phyloP scores from a whole-genome alignment of 2,329 filamentous ascomycete species.

The Colletotrichum chrysophilum region DNA sequence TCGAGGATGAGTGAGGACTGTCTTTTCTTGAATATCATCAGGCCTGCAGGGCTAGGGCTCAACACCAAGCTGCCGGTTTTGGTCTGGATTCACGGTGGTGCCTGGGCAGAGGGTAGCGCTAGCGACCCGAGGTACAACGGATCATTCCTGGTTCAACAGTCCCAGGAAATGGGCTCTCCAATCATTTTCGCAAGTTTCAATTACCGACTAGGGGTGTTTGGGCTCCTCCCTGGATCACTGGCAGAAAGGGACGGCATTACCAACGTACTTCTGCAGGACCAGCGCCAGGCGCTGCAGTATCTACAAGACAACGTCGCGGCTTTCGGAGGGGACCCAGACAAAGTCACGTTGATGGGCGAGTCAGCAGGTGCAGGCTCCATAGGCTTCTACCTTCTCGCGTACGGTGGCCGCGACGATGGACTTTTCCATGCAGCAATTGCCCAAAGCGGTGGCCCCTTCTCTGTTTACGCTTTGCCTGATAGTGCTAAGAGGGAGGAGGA shows the following conservation, averaged over 20 bases:
- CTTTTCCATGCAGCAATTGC: slow-evolving; percentile 51
- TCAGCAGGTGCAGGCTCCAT: slow-evolving; percentile 58
- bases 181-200: slow-evolving; percentile 52
- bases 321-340: slow-evolving; percentile 57
- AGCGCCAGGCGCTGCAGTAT: slow-evolving; percentile 57
- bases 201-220: slow-evolving; percentile 49
- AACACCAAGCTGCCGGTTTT: slow-evolving; percentile 20
- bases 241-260: slow-evolving; percentile 43
- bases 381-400: slow-evolving; percentile 52
- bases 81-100: slow-evolving; percentile 40
- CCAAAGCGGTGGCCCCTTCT: neutral
- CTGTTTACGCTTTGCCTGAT: neutral
- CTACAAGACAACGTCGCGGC: slow-evolving; percentile 53
- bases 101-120: slow-evolving; percentile 42
- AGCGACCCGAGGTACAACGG: slow-evolving; percentile 61
- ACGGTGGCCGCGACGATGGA: slow-evolving; percentile 41
- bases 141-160: slow-evolving; percentile 58
- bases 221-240: slow-evolving; percentile 48
- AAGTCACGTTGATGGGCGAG: slow-evolving; percentile 60
- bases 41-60: slow-evolving; percentile 19
- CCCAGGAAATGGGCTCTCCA: slow-evolving; percentile 45
- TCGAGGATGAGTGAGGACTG: slow-evolving; percentile 25
- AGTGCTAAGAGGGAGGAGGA: neutral
- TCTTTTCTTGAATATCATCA: slow-evolving; percentile 29
- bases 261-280: slow-evolving; percentile 51